phyloP scores from a whole-genome alignment of 345 rosid species.

The Brassica carinata region DNA sequence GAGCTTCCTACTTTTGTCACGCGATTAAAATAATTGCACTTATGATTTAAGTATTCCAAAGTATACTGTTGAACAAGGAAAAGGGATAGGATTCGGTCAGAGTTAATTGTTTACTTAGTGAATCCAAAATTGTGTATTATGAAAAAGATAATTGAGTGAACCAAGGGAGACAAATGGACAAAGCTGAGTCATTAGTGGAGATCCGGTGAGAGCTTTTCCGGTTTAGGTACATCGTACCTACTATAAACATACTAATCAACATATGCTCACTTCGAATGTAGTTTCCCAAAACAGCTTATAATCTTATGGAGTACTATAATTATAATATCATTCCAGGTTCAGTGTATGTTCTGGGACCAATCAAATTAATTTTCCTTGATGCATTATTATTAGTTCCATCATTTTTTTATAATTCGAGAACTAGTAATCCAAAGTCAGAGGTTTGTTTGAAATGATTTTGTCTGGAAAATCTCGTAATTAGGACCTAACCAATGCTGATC shows the following conservation, averaged over 20 bases:
- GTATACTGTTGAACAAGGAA: not conserved
- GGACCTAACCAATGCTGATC: conserved; percentile 13
- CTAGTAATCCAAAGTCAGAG: conserved; percentile 34
- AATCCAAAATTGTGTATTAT: conserved; percentile 22
- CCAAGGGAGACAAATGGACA: conserved; percentile 21
- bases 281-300: conserved; percentile 27
- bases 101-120: conserved; percentile 23
- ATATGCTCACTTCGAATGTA: not conserved
- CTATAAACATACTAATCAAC: conserved; percentile 34
- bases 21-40: not conserved
- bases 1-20: conserved; percentile 48
- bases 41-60: conserved; percentile 4
- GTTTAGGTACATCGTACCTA: conserved; percentile 65
- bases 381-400: conserved; percentile 4
- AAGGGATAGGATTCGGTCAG: conserved; percentile 17
- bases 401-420: conserved; percentile 6
- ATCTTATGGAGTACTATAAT: not conserved
- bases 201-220: conserved; percentile 46
- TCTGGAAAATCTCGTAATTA: conserved; percentile 36
- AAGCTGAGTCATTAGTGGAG: conserved; percentile 33
- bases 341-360: conserved; percentile 32
- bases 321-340: conserved; percentile 13
- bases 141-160: not conserved
- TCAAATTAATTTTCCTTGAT: conserved; percentile 31
- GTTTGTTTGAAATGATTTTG: conserved; percentile 36